phyloP scores from a whole-genome alignment of 148 eudicot genomes.

The Vaccinium darrowii region DNA sequence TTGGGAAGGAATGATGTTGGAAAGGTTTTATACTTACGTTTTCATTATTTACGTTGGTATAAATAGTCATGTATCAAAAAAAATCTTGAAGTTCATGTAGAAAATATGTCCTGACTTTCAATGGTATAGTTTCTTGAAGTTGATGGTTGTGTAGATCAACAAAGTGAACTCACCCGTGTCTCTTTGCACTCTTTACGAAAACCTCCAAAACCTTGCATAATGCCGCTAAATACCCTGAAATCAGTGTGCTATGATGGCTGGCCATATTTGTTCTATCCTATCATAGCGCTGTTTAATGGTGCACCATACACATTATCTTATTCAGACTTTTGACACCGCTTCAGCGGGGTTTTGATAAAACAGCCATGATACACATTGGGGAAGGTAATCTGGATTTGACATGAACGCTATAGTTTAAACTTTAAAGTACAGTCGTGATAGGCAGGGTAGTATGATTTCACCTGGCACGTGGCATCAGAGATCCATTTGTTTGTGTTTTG shows the following conservation, averaged over 20 bases:
- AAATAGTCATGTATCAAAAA: not conserved
- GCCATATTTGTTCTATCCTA: not conserved
- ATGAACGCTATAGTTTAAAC: not conserved
- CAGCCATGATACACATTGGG: not conserved
- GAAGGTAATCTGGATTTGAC: not conserved
- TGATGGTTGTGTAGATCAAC: not conserved
- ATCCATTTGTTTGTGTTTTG: not conserved
- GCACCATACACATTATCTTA: not conserved
- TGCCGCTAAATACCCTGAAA: not conserved
- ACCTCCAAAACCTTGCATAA: not conserved
- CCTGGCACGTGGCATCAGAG: not conserved
- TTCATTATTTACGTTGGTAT: constrained; percentile 3
- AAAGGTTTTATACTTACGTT: constrained; percentile 46
- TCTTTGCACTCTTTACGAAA: not conserved
- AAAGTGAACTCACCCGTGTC: not conserved
- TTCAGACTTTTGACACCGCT: not conserved
- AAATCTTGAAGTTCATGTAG: not conserved
- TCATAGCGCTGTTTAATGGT: not conserved
- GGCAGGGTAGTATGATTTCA: constrained; percentile 1
- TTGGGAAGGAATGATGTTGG: constrained; percentile 99
- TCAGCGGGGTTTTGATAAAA: not conserved
- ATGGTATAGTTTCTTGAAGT: not conserved
- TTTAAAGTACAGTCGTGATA: not conserved
- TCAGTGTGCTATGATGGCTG: not conserved
- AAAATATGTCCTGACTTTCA: not conserved